Evolutionary conservation across 192 early-diverging fungal species (phyloP).

Genomic region (Linnemannia zychae): DNA sequence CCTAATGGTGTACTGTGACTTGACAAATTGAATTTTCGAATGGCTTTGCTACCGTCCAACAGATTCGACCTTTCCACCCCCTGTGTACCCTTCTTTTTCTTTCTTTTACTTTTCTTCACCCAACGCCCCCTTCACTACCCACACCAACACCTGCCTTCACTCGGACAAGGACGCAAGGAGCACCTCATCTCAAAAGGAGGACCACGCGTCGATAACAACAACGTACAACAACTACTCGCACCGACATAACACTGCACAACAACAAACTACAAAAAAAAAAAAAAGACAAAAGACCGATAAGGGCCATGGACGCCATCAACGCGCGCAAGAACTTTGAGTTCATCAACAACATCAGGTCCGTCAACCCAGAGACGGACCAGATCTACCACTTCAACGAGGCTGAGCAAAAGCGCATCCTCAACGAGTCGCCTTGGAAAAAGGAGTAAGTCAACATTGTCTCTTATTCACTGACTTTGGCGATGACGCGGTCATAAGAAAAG

Average conservation of each 20-base stretch:
- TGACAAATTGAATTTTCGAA: background rate
- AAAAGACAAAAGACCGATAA: background rate
- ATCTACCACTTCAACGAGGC: conserved; percentile 87
- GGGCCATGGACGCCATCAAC: conserved; percentile 61
- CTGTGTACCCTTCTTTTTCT: background rate
- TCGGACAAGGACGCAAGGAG: background rate
- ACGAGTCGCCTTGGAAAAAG: conserved; percentile 85
- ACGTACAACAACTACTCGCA: background rate
- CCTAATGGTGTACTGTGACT: background rate
- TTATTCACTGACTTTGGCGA: background rate
- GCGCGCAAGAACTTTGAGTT: conserved; percentile 71
- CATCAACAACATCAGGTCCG: conserved; percentile 83
- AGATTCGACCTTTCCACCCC: background rate
- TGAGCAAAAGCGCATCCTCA: conserved; percentile 71
- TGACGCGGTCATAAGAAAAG: background rate
- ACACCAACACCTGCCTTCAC: background rate
- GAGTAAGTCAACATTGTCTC: conserved; percentile 66
- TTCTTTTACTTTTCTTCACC: background rate
- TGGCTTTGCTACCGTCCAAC: conserved; percentile 2
- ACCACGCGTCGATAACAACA: background rate
- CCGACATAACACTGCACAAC: background rate
- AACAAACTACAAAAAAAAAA: background rate
- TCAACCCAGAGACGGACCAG: conserved; percentile 76
- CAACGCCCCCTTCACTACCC: background rate
- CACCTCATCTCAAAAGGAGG: background rate